Conservation (phyloP, 1,139 yeast genomes). For the Geotrichum fermentans region DNA sequence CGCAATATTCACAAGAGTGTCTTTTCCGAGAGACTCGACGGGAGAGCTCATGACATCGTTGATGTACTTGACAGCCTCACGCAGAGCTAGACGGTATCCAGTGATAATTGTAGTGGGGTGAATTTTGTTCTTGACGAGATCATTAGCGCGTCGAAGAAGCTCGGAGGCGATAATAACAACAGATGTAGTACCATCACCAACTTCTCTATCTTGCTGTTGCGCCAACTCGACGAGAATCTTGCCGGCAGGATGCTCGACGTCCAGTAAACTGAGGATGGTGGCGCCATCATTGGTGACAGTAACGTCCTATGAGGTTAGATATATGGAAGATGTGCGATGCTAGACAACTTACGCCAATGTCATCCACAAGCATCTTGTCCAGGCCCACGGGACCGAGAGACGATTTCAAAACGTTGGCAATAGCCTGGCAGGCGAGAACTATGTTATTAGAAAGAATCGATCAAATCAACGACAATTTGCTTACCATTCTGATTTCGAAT, state of each 20-base stretch:
- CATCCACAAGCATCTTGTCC: conserved; percentile 98
- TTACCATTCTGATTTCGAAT: conserved; percentile 84
- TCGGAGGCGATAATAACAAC: conserved; percentile 95
- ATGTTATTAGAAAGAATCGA: background rate
- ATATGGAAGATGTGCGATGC: background rate
- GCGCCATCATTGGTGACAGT: conserved; percentile 99
- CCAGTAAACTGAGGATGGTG: conserved; percentile 81
- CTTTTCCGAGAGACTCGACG: conserved; percentile 80
- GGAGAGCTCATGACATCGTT: conserved; percentile 77
- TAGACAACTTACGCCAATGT: conserved; percentile 56
- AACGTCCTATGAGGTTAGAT: conserved; percentile 50
- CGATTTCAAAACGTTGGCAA: conserved; percentile 94
- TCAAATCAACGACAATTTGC: conserved; percentile 17
- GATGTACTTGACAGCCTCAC: conserved; percentile 87
- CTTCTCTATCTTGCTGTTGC: conserved; percentile 97
- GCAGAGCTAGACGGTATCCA: conserved; percentile 88
- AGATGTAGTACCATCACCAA: conserved; percentile 92
- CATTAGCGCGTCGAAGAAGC: conserved; percentile 86
- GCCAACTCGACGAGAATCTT: conserved; percentile 95
- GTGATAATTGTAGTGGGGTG: conserved; percentile 98
- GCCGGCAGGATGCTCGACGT: conserved; percentile 99
- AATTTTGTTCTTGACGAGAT: conserved; percentile 83
- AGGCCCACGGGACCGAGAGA: conserved; percentile 97
- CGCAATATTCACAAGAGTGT: conserved; percentile 72
- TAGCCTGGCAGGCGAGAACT: conserved; percentile 88